Percentiles rank a stretch among this genome's conserved stretches.
These are phyloP conservation scores for Candida multigemmis DNA, from an alignment of 805 yeast genomes.

Conservation along the genomic window DNA sequence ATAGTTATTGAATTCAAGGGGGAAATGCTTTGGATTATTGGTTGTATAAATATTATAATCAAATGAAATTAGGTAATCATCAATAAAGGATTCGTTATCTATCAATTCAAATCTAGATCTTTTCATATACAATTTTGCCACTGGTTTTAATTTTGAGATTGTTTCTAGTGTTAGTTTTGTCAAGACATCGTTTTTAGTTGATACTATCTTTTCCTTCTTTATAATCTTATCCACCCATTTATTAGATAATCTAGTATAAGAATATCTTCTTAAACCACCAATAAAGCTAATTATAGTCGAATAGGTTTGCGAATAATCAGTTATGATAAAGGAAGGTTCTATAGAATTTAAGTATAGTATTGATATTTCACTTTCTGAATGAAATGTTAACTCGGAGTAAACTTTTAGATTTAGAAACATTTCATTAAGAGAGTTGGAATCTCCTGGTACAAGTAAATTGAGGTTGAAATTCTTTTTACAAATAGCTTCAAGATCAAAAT, in stretches of 20 bases:
- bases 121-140: conserved; percentile 16
- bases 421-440: conserved; percentile 22
- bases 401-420: conserved; percentile 24
- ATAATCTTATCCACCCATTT: conserved; percentile 9
- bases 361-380: conserved; percentile 5
- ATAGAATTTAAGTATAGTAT: conserved; percentile 4
- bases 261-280: conserved; percentile 32
- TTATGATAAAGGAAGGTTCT: conserved; percentile 22
- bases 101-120: conserved; percentile 16
- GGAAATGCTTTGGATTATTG: conserved; percentile 5
- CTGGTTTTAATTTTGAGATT: conserved; percentile 19
- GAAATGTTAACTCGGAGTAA: conserved; percentile 15
- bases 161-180: conserved; percentile 22
- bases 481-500: conserved; percentile 22
- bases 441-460: conserved; percentile 23
- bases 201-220: conserved; percentile 1
- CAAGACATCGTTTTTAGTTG: conserved; percentile 8
- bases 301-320: conserved; percentile 13
- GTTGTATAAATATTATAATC: conserved; percentile 26
- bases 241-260: conserved; percentile 31
- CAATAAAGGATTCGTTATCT: conserved; percentile 12
- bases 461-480: conserved; percentile 29
- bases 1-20: conserved; percentile 7
- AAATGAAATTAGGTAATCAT: conserved; percentile 23
- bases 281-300: conserved; percentile 26